Percentiles rank a stretch among this genome's conserved stretches.
Conservation (phyloP, 306 rosid genomes). For the Castanea crenata region DNA sequence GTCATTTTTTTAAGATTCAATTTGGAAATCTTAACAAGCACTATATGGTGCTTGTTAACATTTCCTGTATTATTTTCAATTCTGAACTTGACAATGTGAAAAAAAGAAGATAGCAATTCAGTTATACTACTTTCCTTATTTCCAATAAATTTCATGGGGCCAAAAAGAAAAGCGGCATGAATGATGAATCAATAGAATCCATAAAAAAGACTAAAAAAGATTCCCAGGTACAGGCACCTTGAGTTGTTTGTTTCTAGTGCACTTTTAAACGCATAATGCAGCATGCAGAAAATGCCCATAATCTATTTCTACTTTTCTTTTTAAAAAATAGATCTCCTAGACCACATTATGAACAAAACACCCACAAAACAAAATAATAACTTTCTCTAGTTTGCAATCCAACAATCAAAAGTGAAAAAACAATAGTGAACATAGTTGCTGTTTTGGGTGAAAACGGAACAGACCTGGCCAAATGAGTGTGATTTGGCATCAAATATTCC, state of each 20-base stretch:
- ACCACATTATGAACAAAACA: no score
- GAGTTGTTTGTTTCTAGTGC: no score
- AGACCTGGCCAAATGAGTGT: constrained; percentile 45
- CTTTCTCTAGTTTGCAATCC: neutral
- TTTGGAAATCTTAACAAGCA: no score
- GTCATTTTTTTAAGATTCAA: no score
- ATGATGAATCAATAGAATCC: no score
- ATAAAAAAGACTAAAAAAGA: neutral
- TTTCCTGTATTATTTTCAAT: neutral
- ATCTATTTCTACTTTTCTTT: no score
- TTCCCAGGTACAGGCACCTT: neutral
- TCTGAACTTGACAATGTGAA: neutral
- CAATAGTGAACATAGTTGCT: neutral
- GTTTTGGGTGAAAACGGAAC: neutral
- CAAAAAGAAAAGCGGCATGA: neutral
- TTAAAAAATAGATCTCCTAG: no score
- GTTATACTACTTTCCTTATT: neutral
- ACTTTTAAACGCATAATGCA: no score
- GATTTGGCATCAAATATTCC: constrained; percentile 67
- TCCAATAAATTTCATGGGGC: neutral
- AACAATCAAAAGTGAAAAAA: constrained; percentile 12
- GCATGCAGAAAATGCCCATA: no score
- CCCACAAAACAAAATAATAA: neutral
- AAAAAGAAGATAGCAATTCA: neutral
- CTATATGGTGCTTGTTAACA: no score